Evolutionary conservation across 352 stramenopile genomes (phyloP), one percentile per base, ranked within the genome.

Genomic region (Phytophthora pseudosyringae): DNA sequence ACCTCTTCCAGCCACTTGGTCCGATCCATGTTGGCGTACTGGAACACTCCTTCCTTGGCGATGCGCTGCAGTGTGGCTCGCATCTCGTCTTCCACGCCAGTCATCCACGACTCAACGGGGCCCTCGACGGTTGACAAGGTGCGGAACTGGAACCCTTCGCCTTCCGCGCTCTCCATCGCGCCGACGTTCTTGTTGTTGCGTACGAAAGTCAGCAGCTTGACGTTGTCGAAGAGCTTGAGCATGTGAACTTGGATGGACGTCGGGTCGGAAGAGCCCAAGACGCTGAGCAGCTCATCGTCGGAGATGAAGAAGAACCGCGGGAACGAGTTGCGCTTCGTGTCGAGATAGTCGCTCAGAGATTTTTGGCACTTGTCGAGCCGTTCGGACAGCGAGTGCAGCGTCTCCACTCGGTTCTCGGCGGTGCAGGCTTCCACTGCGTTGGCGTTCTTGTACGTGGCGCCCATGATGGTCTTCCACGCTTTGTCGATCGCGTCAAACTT

Each of bases 151-250:
- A 98, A 98, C 1, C 76, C 75, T 78, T 98, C 94, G 5, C 90
- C 90, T 67, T 98, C 94, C 0, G 83, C 81, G n/a, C 87, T 97
- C 51, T 93, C 82, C 93, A 98, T 98, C 1, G 90, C 91, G 5
- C 77, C 69, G 12, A 98, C 84, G 13, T 80, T 86, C 44, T 97
- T 98, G 64, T 95, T 94, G 31, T 93, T 93, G 6, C 89, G 83
- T 8, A 84, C 88, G 58, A 98, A 98, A 3, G 74, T 86, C 5
- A 98, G 67, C 32, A 91, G 28, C 61, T 98, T 98, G 18, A 98
- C 94, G 38, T 98, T 98, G 73, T 98, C 94, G 60, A 98, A 98
- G 1, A 98, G 86, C 70, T 98, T 98, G 33, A 98, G 89, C 83
- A 98, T 96, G 69, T 98, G 94, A 0, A 97, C 85, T 80, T 97